Conservation (phyloP, 805 yeast species). For the Tanozyma kutaoensis region DNA sequence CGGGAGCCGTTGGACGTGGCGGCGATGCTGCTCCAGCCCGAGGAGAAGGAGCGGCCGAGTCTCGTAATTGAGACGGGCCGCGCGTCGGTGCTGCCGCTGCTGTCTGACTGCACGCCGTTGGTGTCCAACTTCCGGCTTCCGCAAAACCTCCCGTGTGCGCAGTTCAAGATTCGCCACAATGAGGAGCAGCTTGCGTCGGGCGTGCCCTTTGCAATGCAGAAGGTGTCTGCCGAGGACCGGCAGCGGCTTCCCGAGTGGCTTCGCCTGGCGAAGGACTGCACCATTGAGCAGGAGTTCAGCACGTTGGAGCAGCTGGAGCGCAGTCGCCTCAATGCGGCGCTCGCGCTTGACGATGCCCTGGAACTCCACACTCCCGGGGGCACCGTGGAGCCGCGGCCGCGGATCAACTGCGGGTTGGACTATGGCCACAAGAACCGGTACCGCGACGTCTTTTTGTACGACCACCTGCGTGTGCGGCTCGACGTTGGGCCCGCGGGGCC, state of each 20-base stretch:
- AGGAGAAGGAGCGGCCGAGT: too few relatives aligned
- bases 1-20: too few relatives aligned
- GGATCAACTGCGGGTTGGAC: slow-evolving; percentile 33
- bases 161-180: slow-evolving; percentile 33
- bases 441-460: slow-evolving; percentile 8
- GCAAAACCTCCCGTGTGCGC: slow-evolving; percentile 12
- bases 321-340: slow-evolving; percentile 35
- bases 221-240: slow-evolving; percentile 1
- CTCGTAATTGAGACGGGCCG: too few relatives aligned
- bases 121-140: slow-evolving; percentile 46
- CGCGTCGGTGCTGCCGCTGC: background rate
- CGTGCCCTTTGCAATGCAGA: slow-evolving; percentile 2
- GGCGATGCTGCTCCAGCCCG: too few relatives aligned
- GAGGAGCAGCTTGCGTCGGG: slow-evolving; percentile 28
- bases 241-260: slow-evolving; percentile 7
- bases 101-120: slow-evolving; percentile 1
- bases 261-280: slow-evolving; percentile 1
- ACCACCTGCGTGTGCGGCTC: slow-evolving; percentile 7
- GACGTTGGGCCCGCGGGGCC: background rate
- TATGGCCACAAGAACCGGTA: slow-evolving; percentile 9
- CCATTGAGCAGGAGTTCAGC: slow-evolving; percentile 33
- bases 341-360: background rate
- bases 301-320: slow-evolving; percentile 59
- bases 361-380: slow-evolving; percentile 7
- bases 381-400: slow-evolving; percentile 14